Evolutionary conservation across 2,329 filamentous ascomycete genomes (phyloP).

Genomic region (Claviceps quebecensis): DNA sequence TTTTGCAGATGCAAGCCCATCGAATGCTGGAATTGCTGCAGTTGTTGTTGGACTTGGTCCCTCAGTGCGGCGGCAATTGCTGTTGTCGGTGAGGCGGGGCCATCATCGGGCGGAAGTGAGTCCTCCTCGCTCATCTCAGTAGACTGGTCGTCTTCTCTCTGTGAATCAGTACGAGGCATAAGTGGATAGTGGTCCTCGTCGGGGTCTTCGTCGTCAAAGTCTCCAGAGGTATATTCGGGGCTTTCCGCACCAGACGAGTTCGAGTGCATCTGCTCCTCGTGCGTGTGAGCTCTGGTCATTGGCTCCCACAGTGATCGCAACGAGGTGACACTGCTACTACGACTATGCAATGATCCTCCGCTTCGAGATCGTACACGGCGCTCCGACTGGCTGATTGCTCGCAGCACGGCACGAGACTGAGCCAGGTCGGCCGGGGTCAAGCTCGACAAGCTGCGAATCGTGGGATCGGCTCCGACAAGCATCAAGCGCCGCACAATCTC

Average conservation of each 20-base stretch:
- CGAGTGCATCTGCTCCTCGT: slow-evolving; percentile 24
- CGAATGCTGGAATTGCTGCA: slow-evolving; percentile 63
- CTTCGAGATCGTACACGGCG: slow-evolving; percentile 54
- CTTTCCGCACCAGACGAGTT: slow-evolving; percentile 26
- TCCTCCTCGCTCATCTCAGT: slow-evolving; percentile 24
- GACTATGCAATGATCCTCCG: slow-evolving; percentile 44
- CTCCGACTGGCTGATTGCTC: slow-evolving; percentile 47
- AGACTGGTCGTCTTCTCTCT: slow-evolving; percentile 19
- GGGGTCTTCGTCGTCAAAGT: slow-evolving; percentile 28
- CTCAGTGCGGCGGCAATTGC: slow-evolving; percentile 56
- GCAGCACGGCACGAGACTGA: slow-evolving; percentile 47
- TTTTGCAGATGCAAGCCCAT: slow-evolving; percentile 54
- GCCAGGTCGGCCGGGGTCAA: slow-evolving; percentile 60
- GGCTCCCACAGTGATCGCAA: slow-evolving; percentile 54
- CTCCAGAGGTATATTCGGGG: slow-evolving; percentile 30
- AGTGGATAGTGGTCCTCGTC: slow-evolving; percentile 22
- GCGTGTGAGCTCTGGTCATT: slow-evolving; percentile 20
- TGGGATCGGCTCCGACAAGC: slow-evolving; percentile 57
- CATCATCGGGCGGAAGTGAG: slow-evolving; percentile 17
- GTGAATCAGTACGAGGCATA: slow-evolving; percentile 20
- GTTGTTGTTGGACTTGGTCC: slow-evolving; percentile 58
- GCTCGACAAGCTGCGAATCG: slow-evolving; percentile 53
- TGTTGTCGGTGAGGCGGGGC: slow-evolving; percentile 39
- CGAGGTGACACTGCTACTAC: slow-evolving; percentile 52
- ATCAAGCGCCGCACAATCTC: slow-evolving; percentile 67